These are phyloP conservation scores for Petrea volubilis DNA, from an alignment of 257 asterid genomes.

Conservation along the genomic window DNA sequence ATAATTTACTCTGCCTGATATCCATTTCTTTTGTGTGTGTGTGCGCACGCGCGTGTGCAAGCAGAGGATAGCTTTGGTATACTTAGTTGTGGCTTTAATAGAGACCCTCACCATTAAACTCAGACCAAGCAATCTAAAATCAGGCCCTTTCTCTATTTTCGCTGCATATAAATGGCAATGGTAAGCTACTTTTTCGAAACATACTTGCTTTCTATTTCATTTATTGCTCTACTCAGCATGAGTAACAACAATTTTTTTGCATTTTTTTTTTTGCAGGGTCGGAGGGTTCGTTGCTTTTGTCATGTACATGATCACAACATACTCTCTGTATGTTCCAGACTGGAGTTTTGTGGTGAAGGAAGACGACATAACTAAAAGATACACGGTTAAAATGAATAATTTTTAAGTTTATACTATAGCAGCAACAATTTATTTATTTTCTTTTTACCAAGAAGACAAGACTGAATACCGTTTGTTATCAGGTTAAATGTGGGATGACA, in stretches of 20 bases:
- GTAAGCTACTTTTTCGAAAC: conserved; percentile 26
- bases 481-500: conserved; percentile 96
- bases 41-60: not conserved
- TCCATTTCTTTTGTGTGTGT: not conserved
- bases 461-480: conserved; percentile 1
- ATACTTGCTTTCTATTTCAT: not conserved
- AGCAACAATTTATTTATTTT: not conserved
- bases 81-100: conserved; percentile 70
- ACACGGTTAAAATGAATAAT: conserved; percentile 36
- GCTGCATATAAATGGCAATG: conserved; percentile 90
- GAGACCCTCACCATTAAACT: conserved; percentile 72
- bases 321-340: conserved; percentile 75
- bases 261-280: conserved; percentile 39
- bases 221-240: not conserved
- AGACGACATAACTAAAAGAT: conserved; percentile 32
- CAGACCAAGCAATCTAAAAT: conserved; percentile 51
- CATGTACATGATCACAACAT: conserved; percentile 63
- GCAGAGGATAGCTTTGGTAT: conserved; percentile 94
- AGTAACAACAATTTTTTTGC: not conserved
- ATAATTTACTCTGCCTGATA: not conserved
- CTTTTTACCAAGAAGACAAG: not conserved
- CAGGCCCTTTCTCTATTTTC: conserved; percentile 63
- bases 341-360: conserved; percentile 55
- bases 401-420: not conserved
- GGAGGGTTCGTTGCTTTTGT: conserved; percentile 70